phyloP scores from a whole-genome alignment of 2,329 filamentous ascomycete genomes.

The Sarocladiaceae sp. region DNA sequence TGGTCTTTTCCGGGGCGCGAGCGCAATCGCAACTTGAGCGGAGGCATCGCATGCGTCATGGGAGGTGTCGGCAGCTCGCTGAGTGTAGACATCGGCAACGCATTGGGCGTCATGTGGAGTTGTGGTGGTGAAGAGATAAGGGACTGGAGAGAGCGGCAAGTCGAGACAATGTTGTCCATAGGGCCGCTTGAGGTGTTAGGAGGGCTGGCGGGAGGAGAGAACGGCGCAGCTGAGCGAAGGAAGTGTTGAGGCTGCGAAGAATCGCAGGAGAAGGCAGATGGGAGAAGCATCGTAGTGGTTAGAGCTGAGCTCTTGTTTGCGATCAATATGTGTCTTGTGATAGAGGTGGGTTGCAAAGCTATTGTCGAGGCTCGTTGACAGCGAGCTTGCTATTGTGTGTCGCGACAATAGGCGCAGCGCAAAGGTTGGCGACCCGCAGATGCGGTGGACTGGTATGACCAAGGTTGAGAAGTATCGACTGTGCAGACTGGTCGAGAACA shows the following conservation, averaged over 20 bases:
- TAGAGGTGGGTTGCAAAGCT: neutral
- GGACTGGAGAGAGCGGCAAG: constrained; percentile 58
- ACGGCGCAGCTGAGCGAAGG: constrained; percentile 25
- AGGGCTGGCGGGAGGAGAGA: constrained; percentile 57
- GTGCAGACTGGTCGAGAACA: neutral
- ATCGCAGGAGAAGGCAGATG: constrained; percentile 56
- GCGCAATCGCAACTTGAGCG: constrained; percentile 53
- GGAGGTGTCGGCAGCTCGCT: constrained; percentile 52
- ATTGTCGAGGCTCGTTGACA: neutral
- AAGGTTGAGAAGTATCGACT: neutral
- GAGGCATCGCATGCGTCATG: constrained; percentile 44
- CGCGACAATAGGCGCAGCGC: constrained; percentile 5
- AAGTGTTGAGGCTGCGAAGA: constrained; percentile 43
- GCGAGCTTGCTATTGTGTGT: neutral
- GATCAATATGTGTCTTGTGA: neutral
- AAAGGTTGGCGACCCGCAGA: constrained; percentile 1
- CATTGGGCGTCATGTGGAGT: constrained; percentile 27
- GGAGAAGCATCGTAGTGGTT: constrained; percentile 48
- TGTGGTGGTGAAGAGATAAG: constrained; percentile 42
- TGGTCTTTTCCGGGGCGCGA: constrained; percentile 31
- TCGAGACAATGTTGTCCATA: constrained; percentile 52
- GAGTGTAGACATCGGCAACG: constrained; percentile 20
- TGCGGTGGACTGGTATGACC: constrained; percentile 3
- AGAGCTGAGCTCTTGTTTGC: neutral
- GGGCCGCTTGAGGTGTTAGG: constrained; percentile 41